A percentile compares a stretch with the other conserved stretches of the same genome.
Evolutionary conservation across 148 eudicot genomes (phyloP).

Genomic region (Chenopodium suecicum): DNA sequence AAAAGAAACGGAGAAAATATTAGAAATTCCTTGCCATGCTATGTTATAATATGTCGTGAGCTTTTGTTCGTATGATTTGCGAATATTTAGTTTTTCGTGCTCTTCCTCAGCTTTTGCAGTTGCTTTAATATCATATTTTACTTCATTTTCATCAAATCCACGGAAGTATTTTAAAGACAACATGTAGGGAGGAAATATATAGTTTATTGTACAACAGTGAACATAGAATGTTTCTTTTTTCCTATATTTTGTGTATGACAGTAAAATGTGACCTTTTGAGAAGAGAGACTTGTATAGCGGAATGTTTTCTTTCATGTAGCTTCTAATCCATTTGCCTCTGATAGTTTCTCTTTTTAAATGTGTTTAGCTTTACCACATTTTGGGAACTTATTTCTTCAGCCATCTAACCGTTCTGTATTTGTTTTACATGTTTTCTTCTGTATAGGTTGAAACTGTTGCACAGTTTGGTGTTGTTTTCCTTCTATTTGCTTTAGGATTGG

Average conservation of each 20-base stretch:
- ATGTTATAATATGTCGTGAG: neutral
- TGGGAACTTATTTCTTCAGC: neutral
- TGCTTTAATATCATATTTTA: neutral
- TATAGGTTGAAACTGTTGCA: constrained; percentile 98
- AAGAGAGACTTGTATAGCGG: neutral
- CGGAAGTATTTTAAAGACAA: neutral
- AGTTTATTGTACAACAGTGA: no score
- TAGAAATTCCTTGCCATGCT: neutral
- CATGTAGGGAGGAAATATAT: neutral
- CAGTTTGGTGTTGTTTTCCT: constrained; percentile 99
- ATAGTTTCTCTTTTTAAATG: no score
- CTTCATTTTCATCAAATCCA: neutral
- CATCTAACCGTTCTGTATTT: neutral
- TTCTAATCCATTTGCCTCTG: neutral
- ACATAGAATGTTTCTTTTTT: no score
- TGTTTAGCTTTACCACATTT: neutral
- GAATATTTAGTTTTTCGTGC: neutral
- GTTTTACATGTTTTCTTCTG: constrained; percentile 12
- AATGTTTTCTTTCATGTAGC: neutral
- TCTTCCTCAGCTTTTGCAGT: neutral
- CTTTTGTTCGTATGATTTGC: neutral
- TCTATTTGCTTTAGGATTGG: constrained; percentile 96
- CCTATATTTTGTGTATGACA: no score
- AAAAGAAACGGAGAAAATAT: neutral
- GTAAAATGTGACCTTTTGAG: neutral